Evolutionary conservation across 345 rosid genomes (phyloP), one percentile per base, ranked within the genome.

Genomic region (Ailanthus altissimus): DNA sequence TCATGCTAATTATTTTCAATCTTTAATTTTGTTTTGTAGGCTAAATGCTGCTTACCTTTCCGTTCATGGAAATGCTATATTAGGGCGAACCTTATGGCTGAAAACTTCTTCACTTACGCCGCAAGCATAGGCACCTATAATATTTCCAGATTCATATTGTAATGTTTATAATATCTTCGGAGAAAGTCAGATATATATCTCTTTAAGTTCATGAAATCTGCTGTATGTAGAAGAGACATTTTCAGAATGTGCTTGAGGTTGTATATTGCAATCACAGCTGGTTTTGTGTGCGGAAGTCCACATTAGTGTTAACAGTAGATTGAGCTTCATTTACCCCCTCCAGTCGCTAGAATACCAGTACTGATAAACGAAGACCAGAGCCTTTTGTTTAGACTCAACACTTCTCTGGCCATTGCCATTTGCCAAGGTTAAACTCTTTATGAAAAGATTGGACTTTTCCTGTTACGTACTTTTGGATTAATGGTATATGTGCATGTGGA

Each of bases 11-110:
- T 56, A 25, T 54, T 76, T 45, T 56, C 21, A 38, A 72, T 74
- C n/a, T 74, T 70, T 79, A 40, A 75, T 76, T 73, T 21, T 81
- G 72, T 26, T 71, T 81, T 73, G 67, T 75, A 90, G 98, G 93
- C 89, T 94, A 84, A 92, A 96, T 80, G 93, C 88, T 0, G 77
- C 83, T 72, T 96, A 93, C 84, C 89, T 91, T 73, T 90, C 97
- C 57, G 85, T 90, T 53, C 97, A 93, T 69, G 97, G 91, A 78
- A 91, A 76, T 68, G 85, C 92, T 56, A 91, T 93, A 53, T 66
- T 91, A 77, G 95, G 98, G 67, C 85, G 97, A 59, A 83, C 91
- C 28, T 57, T 89, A 54, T 93, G 97, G 98, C 84, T 76, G 80
- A 89, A 84, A 81, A 86, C 92, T 68, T 87, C 97, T 43, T 79